These are phyloP conservation scores for Sporisorium reilianum DNA, from an alignment of 1,284 basidiomycete genomes.

Conservation along the genomic window DNA sequence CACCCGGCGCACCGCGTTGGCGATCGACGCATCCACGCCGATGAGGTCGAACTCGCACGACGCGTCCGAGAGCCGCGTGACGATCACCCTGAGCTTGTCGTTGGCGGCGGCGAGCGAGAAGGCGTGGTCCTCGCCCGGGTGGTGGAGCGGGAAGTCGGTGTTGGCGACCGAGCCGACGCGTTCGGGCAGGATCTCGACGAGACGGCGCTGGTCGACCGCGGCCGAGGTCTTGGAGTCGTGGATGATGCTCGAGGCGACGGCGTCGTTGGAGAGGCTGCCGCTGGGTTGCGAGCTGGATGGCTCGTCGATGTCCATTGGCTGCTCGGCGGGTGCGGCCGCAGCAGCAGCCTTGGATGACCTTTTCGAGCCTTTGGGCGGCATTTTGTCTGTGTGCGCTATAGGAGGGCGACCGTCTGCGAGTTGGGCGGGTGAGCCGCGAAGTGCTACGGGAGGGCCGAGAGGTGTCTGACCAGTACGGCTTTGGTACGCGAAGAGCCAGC, in stretches of 20 bases:
- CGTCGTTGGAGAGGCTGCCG: slow-evolving; percentile 39
- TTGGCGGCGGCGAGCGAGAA: slow-evolving; percentile 52
- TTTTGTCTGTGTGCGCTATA: slow-evolving; percentile 9
- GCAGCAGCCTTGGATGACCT: slow-evolving; percentile 19
- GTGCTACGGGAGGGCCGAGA: background rate
- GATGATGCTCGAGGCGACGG: slow-evolving; percentile 39
- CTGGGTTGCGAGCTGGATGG: slow-evolving; percentile 34
- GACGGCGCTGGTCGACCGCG: slow-evolving; percentile 50
- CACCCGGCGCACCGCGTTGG: slow-evolving; percentile 91
- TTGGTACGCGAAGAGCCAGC: background rate
- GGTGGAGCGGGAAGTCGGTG: slow-evolving; percentile 60
- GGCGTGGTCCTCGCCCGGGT: slow-evolving; percentile 48
- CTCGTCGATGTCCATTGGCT: slow-evolving; percentile 45
- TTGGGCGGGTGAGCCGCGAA: too few species aligned
- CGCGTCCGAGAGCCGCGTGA: slow-evolving; percentile 60
- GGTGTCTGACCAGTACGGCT: background rate
- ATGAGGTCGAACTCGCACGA: slow-evolving; percentile 91
- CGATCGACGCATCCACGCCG: slow-evolving; percentile 94
- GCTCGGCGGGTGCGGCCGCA: slow-evolving; percentile 17
- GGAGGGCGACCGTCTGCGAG: background rate
- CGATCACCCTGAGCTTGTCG: slow-evolving; percentile 46
- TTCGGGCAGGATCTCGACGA: slow-evolving; percentile 65
- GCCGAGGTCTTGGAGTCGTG: slow-evolving; percentile 35
- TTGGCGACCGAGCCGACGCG: slow-evolving; percentile 63
- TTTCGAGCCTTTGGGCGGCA: slow-evolving; percentile 48